A percentile compares a stretch with the other conserved stretches of the same genome.
Conservation (phyloP, 805 yeast species). For the Cyberlindnera mycetangii region DNA sequence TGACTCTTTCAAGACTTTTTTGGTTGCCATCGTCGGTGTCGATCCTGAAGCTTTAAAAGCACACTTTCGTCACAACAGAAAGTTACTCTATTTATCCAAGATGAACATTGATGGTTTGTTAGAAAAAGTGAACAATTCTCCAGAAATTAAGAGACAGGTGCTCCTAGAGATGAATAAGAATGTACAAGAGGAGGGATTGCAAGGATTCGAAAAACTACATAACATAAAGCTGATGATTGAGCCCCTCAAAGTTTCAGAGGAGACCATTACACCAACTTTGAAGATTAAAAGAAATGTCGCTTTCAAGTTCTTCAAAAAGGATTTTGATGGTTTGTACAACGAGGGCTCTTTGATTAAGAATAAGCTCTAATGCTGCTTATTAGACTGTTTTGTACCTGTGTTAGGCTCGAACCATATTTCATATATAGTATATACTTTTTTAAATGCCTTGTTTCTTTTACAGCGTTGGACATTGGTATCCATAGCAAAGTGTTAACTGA, state of each 20-base stretch:
- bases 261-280: slow-evolving; percentile 65
- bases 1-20: slow-evolving; percentile 49
- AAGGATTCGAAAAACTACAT: slow-evolving; percentile 63
- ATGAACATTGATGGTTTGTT: slow-evolving; percentile 13
- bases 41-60: slow-evolving; percentile 36
- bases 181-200: slow-evolving; percentile 35
- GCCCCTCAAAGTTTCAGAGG: slow-evolving; percentile 60
- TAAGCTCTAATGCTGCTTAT: slow-evolving; percentile 10
- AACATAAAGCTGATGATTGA: slow-evolving; percentile 52
- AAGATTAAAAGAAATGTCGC: slow-evolving; percentile 51
- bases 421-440: no score
- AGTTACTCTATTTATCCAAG: slow-evolving; percentile 7
- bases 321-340: slow-evolving; percentile 42
- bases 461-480: no score
- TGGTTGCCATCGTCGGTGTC: slow-evolving; percentile 56
- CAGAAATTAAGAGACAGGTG: slow-evolving; percentile 29
- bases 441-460: no score
- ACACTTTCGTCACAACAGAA: slow-evolving; percentile 11
- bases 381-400: background rate
- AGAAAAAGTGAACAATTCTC: slow-evolving; percentile 14
- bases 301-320: slow-evolving; percentile 38
- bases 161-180: slow-evolving; percentile 39
- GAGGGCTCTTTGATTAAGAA: slow-evolving; percentile 38
- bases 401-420: no score
- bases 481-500: no score